phyloP scores from a whole-genome alignment of 1,284 basidiomycete genomes.

The Pseudozyma hubeiensis region DNA sequence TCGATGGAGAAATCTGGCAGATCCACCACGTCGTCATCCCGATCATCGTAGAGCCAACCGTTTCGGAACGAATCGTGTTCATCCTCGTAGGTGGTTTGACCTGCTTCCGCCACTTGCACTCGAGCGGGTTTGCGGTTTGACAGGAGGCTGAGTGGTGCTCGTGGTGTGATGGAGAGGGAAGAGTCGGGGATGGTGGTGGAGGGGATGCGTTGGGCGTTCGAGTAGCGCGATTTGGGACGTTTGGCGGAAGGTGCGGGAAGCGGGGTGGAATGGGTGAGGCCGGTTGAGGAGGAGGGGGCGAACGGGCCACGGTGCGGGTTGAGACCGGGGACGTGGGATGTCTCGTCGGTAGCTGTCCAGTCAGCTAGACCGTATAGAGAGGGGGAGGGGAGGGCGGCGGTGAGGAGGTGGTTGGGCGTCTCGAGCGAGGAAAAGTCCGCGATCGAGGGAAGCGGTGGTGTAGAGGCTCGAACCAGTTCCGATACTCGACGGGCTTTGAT shows the following conservation, averaged over 20 bases:
- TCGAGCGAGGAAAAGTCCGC: constrained; percentile 32
- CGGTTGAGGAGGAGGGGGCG: background rate
- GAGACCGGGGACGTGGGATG: constrained; percentile 29
- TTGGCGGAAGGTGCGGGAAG: constrained; percentile 5
- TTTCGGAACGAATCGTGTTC: constrained; percentile 32
- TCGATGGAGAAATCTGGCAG: constrained; percentile 47
- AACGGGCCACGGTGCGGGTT: constrained; percentile 3
- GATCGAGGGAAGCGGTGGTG: constrained; percentile 34
- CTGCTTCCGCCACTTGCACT: constrained; percentile 3
- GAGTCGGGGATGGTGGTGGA: background rate
- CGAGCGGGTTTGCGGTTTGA: background rate
- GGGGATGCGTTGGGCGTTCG: constrained; percentile 33
- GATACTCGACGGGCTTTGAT: constrained; percentile 48
- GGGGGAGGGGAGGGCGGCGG: constrained; percentile 33
- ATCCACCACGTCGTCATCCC: constrained; percentile 10
- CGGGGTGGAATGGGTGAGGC: constrained; percentile 29
- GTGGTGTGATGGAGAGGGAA: constrained; percentile 3
- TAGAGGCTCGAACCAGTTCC: constrained; percentile 39
- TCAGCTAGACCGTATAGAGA: constrained; percentile 36
- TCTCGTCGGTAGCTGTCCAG: constrained; percentile 43
- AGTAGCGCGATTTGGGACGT: constrained; percentile 27
- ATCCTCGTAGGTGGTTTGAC: constrained; percentile 17
- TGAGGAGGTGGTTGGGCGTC: constrained; percentile 26
- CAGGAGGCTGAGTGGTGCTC: constrained; percentile 7
- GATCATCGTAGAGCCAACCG: constrained; percentile 38